Conservation (phyloP, 306 rosid species). For the Cucurbita argyrosperma region DNA sequence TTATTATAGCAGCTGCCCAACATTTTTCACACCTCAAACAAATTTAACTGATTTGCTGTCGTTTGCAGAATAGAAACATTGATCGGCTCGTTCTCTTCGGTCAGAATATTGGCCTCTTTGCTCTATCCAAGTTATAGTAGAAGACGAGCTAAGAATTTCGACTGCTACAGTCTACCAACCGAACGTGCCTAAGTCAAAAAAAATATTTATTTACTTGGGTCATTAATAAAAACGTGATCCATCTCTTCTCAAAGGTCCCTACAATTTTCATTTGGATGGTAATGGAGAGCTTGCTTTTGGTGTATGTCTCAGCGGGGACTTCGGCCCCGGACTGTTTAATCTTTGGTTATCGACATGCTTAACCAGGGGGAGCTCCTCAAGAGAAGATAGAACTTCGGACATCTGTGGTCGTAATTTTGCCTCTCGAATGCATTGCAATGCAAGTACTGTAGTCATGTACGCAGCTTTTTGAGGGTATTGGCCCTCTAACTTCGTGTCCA, state of each 20-base stretch:
- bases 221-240: not conserved
- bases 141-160: not conserved
- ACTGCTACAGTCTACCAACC: not conserved
- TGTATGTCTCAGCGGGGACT: constrained; percentile 17
- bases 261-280: constrained; percentile 6
- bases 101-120: not conserved
- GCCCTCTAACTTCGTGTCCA: constrained; percentile 70
- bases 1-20: not conserved
- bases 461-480: constrained; percentile 69
- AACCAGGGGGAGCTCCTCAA: constrained; percentile 21
- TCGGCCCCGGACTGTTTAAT: constrained; percentile 7
- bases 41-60: not conserved
- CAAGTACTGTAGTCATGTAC: constrained; percentile 45
- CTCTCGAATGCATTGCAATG: constrained; percentile 48
- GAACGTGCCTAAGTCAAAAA: not conserved
- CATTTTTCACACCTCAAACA: not conserved
- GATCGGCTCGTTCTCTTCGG: not conserved
- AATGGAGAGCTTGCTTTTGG: constrained; percentile 11
- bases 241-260: not conserved
- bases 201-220: not conserved
- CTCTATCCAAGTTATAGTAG: too few relatives aligned
- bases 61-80: not conserved
- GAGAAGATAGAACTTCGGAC: constrained; percentile 45
- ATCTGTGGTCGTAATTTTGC: constrained; percentile 60
- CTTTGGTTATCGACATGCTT: constrained; percentile 1